Percentiles rank a stretch among this genome's conserved stretches.
Evolutionary conservation across 2,329 filamentous ascomycete genomes (phyloP).

Genomic region (Beauveria asiatica): DNA sequence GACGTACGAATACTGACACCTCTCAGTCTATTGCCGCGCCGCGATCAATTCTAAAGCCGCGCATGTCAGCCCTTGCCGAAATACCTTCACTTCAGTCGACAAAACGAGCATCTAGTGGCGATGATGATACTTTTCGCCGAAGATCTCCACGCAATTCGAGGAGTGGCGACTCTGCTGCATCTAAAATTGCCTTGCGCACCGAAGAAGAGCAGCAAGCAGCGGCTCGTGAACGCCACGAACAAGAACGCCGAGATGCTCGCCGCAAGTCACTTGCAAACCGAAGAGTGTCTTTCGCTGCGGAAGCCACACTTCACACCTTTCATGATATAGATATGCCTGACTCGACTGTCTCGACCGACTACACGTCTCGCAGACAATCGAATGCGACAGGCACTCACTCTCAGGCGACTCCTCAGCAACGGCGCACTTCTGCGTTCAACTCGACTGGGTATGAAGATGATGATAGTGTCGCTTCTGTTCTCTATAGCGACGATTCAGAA

Average conservation of each 20-base stretch:
- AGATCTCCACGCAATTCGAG: constrained; percentile 13
- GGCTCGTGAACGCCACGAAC: constrained; percentile 60
- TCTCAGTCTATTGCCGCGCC: constrained; percentile 49
- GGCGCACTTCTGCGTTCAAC: constrained; percentile 25
- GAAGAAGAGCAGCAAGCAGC: constrained; percentile 65
- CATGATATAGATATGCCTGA: constrained; percentile 88
- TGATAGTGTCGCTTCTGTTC: constrained; percentile 66
- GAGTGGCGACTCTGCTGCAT: constrained; percentile 26
- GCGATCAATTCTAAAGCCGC: constrained; percentile 73
- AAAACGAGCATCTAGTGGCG: constrained; percentile 2
- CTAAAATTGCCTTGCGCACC: constrained; percentile 56
- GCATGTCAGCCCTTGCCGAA: constrained; percentile 56
- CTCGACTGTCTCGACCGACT: constrained; percentile 69
- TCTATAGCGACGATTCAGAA: constrained; percentile 63
- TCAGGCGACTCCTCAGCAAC: background rate
- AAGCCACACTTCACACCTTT: constrained; percentile 95
- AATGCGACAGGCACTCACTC: constrained; percentile 31
- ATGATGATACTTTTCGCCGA: constrained; percentile 8
- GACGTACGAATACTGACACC: background rate
- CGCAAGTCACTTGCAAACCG: constrained; percentile 89
- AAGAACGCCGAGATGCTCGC: constrained; percentile 74
- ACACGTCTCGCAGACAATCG: constrained; percentile 63
- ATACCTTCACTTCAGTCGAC: constrained; percentile 54
- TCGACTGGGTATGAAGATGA: constrained; percentile 41
- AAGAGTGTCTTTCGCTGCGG: constrained; percentile 92